A percentile compares a stretch with the other conserved stretches of the same genome.
Evolutionary conservation across 169 alveolate genomes (phyloP).

Genomic region (Toxoplasma gondii): DNA sequence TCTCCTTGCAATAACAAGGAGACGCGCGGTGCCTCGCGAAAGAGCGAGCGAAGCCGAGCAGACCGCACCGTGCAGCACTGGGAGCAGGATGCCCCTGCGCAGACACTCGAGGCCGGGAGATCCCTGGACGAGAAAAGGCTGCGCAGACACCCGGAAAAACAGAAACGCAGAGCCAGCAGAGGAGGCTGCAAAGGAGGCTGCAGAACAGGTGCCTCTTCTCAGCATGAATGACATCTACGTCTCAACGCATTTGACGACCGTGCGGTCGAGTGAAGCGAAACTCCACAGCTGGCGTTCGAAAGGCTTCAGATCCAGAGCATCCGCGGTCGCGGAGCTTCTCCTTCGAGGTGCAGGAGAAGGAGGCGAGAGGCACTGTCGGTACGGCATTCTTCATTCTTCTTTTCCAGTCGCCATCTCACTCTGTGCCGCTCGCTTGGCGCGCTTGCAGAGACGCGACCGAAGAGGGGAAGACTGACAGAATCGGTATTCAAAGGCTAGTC

Average conservation of each 20-base stretch:
- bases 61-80: neutral
- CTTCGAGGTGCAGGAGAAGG: neutral
- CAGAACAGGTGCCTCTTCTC: too few species aligned
- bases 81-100: slow-evolving; percentile 2
- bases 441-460: too few species aligned
- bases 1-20: neutral
- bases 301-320: neutral
- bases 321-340: neutral
- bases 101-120: neutral
- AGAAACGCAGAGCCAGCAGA: neutral
- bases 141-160: neutral
- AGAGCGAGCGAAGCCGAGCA: neutral
- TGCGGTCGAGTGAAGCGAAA: too few species aligned
- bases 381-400: neutral
- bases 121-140: neutral
- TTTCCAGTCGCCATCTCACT: neutral
- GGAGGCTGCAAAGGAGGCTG: neutral
- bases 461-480: too few species aligned
- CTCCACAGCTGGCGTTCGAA: neutral
- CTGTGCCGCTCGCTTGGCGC: too few species aligned
- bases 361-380: neutral
- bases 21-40: neutral
- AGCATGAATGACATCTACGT: too few species aligned
- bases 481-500: neutral
- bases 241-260: too few species aligned